phyloP scores from a whole-genome alignment of 2,329 filamentous ascomycete genomes.

The Neonectria coccinea region DNA sequence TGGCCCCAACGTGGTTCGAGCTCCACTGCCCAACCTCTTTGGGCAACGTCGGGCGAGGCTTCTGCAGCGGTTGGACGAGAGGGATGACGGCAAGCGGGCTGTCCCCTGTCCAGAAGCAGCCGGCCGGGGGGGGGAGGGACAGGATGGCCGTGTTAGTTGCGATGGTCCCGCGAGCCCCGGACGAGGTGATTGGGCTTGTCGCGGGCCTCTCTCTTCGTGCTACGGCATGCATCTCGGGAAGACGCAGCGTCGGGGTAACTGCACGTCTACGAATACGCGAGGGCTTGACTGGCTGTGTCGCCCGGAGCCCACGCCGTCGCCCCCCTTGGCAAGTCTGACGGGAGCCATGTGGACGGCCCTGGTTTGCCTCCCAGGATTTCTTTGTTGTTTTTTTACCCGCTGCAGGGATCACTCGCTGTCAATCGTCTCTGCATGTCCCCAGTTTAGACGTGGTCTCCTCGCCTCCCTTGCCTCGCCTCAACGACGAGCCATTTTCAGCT shows the following conservation, averaged over 20 bases:
- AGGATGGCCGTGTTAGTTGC: not conserved
- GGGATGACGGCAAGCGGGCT: slow-evolving; percentile 12
- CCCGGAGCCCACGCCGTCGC: too few relatives aligned
- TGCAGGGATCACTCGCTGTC: not conserved
- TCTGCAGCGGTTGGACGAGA: not conserved
- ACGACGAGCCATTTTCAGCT: slow-evolving; percentile 19
- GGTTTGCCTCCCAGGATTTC: not conserved
- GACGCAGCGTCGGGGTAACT: not conserved
- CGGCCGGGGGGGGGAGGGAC: not conserved
- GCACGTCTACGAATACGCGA: not conserved
- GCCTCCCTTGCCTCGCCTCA: not conserved
- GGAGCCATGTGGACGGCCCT: slow-evolving; percentile 1
- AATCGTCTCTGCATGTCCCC: not conserved
- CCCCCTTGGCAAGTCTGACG: not conserved
- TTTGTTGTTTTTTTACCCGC: not conserved
- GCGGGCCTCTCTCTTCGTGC: too few relatives aligned
- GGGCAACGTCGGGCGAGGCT: slow-evolving; percentile 31
- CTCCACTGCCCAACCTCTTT: slow-evolving; percentile 43
- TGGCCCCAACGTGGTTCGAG: slow-evolving; percentile 40
- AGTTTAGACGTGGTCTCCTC: not conserved
- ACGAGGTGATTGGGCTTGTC: not conserved
- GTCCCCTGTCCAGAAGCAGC: slow-evolving; percentile 10
- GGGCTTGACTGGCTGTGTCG: not conserved
- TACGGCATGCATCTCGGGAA: slow-evolving; percentile 6
- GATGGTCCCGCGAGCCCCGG: not conserved